Conservation (phyloP, 164 flowering plant genomes). For the Aristolochia fimbriata region DNA sequence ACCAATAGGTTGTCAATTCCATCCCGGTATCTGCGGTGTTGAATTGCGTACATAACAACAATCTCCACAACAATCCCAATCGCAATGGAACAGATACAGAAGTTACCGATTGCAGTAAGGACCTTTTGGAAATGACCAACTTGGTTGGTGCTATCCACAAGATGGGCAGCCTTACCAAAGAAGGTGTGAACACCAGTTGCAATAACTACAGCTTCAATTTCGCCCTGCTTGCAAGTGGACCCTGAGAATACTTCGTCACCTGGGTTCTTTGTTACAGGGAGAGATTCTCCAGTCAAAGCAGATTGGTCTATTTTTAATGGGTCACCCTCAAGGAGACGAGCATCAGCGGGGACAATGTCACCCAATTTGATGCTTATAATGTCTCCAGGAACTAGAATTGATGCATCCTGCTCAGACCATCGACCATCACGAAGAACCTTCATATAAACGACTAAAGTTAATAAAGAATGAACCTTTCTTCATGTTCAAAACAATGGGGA, state of each 20-base stretch:
- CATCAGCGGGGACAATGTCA: slow-evolving; percentile 76
- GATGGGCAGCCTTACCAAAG: slow-evolving; percentile 78
- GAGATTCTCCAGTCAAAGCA: slow-evolving; percentile 75
- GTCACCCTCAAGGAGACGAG: slow-evolving; percentile 83
- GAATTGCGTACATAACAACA: slow-evolving; percentile 69
- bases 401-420: slow-evolving; percentile 74
- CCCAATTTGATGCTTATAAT: slow-evolving; percentile 68
- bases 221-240: slow-evolving; percentile 79
- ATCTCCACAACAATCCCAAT: slow-evolving; percentile 54
- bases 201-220: slow-evolving; percentile 70
- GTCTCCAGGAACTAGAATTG: slow-evolving; percentile 76
- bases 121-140: slow-evolving; percentile 81
- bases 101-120: slow-evolving; percentile 73
- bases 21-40: slow-evolving; percentile 52
- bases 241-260: slow-evolving; percentile 74
- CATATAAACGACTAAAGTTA: neutral
- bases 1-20: slow-evolving; percentile 74
- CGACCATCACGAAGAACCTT: slow-evolving; percentile 73
- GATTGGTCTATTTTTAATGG: slow-evolving; percentile 74
- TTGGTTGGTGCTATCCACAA: slow-evolving; percentile 73
- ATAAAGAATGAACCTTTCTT: neutral
- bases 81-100: slow-evolving; percentile 70
- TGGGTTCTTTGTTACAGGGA: slow-evolving; percentile 70
- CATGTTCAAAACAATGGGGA: neutral
- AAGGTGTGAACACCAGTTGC: slow-evolving; percentile 84